Conservation (phyloP, 345 rosid genomes). For the Citrus inodora region DNA sequence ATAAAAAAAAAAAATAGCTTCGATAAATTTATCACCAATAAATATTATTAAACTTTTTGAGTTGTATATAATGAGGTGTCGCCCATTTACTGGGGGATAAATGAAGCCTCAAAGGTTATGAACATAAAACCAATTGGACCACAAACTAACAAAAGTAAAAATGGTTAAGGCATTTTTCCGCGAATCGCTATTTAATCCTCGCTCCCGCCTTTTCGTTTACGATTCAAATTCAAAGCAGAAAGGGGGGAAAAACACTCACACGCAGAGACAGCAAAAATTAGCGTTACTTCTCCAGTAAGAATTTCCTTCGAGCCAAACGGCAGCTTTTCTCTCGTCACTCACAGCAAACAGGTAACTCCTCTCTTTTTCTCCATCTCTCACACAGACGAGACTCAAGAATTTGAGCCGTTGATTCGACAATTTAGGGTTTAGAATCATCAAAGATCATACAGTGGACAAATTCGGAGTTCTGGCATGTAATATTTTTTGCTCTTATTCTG, state of each 20-base stretch:
- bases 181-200: background rate
- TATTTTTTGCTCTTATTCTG: background rate
- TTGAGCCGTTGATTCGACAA: background rate
- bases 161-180: background rate
- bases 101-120: too few relatives aligned
- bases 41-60: too few relatives aligned
- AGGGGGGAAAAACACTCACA: background rate
- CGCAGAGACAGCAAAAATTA: background rate
- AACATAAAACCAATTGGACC: too few relatives aligned
- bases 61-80: too few relatives aligned
- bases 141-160: too few relatives aligned
- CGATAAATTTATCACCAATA: too few relatives aligned
- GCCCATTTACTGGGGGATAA: too few relatives aligned
- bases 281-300: background rate
- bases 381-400: background rate
- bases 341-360: constrained; percentile 1
- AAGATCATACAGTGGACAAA: background rate
- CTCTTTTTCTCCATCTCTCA: background rate
- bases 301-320: constrained; percentile 10
- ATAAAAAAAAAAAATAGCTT: too few relatives aligned
- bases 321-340: background rate
- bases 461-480: background rate
- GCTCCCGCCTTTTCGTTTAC: constrained; percentile 10
- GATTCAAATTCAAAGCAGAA: background rate
- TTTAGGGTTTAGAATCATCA: background rate